Evolutionary conservation across 2,329 filamentous ascomycete species (phyloP).

Genomic region (Aureobasidium melanogenum): DNA sequence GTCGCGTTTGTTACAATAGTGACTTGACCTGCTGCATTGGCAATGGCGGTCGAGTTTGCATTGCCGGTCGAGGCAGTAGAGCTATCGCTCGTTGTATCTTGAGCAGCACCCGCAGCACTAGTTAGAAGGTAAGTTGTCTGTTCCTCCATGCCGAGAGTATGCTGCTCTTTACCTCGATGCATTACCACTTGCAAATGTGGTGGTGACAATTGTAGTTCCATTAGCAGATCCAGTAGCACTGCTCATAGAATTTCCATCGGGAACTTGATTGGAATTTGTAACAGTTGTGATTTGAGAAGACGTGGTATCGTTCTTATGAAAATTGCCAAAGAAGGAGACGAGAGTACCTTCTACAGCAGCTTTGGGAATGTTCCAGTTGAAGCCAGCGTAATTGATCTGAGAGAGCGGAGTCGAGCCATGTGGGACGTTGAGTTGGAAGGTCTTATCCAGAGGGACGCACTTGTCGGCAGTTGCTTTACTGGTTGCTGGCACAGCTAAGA

Average conservation of each 20-base stretch:
- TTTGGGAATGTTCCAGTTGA: neutral
- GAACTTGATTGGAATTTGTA: neutral
- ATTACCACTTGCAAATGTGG: neutral
- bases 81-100: neutral
- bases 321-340: constrained; percentile 5
- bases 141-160: too few species aligned
- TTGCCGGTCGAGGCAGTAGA: neutral
- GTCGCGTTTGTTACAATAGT: neutral
- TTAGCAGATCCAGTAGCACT: neutral
- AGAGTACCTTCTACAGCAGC: neutral
- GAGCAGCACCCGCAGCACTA: neutral
- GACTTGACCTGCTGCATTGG: neutral
- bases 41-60: neutral
- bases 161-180: neutral
- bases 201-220: neutral
- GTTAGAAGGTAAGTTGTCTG: neutral
- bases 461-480: neutral
- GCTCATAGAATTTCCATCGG: neutral
- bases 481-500: neutral
- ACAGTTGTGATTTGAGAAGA: constrained; percentile 3
- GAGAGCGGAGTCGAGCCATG: neutral
- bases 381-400: neutral
- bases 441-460: neutral
- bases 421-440: constrained; percentile 3
- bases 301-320: neutral